Evolutionary conservation across 148 eudicot species (phyloP).

Genomic region (Talinum fruticosum): DNA sequence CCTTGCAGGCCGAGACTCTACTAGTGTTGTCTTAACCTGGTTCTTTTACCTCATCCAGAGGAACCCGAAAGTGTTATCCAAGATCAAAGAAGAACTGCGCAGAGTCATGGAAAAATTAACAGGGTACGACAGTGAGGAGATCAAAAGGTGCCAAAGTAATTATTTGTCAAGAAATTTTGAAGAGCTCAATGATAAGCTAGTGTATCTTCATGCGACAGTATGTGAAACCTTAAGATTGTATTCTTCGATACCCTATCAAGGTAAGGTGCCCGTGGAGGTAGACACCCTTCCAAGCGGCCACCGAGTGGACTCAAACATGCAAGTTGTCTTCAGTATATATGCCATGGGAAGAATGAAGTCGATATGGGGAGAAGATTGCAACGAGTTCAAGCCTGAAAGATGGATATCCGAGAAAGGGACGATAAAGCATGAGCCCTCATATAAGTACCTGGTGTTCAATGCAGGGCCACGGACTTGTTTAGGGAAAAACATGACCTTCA

Average conservation of each 20-base stretch:
- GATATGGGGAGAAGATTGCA: constrained; percentile 42
- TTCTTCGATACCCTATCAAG: constrained; percentile 38
- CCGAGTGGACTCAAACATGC: constrained; percentile 25
- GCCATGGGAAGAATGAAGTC: constrained; percentile 42
- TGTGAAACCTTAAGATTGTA: constrained; percentile 41
- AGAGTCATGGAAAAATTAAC: too few species aligned
- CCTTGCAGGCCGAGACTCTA: constrained; percentile 33
- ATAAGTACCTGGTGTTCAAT: constrained; percentile 40
- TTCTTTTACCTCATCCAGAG: constrained; percentile 25
- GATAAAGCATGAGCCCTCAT: constrained; percentile 37
- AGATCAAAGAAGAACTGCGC: constrained; percentile 33
- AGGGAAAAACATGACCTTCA: constrained; percentile 38
- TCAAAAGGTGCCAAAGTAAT: neutral
- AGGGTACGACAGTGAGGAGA: neutral
- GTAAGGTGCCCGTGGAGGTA: constrained; percentile 24
- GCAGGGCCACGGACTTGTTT: constrained; percentile 43
- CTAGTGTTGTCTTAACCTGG: constrained; percentile 31
- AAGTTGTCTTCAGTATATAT: constrained; percentile 23
- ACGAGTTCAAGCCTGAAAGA: constrained; percentile 39
- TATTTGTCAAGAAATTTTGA: constrained; percentile 1
- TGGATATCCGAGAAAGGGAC: constrained; percentile 32
- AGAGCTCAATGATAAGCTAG: constrained; percentile 25
- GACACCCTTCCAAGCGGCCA: constrained; percentile 46
- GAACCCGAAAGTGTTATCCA: constrained; percentile 22
- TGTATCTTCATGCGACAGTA: constrained; percentile 39